Evolutionary conservation across 176 grass and related monocot genomes (phyloP).

Genomic region (Hordeum marinum): DNA sequence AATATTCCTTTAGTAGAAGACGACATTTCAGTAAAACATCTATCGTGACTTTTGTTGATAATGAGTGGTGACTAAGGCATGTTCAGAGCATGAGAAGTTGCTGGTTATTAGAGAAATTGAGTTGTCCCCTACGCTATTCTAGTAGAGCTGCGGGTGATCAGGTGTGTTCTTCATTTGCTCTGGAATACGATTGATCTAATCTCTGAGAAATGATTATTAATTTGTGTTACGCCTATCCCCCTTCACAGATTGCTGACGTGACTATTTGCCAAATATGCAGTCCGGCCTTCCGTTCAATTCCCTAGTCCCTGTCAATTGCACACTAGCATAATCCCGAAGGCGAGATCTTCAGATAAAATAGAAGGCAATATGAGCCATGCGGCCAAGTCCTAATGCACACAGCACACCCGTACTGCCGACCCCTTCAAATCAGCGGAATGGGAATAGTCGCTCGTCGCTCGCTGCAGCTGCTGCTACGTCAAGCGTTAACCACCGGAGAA

Average conservation of each 20-base stretch:
- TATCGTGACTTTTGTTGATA: too few species aligned
- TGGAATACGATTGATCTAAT: too few species aligned
- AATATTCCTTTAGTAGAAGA: too few species aligned
- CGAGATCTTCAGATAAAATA: neutral
- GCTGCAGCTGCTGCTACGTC: neutral
- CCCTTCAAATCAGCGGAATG: neutral
- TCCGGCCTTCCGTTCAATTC: neutral
- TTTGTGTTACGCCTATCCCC: neutral
- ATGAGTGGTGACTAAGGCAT: too few species aligned
- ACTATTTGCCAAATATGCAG: neutral
- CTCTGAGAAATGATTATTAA: neutral
- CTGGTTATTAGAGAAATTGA: too few species aligned
- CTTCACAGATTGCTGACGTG: neutral
- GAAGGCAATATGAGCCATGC: neutral
- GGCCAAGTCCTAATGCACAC: neutral
- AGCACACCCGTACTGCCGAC: neutral
- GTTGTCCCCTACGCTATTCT: too few species aligned
- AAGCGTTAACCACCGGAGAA: neutral
- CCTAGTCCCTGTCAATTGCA: neutral
- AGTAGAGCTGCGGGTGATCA: too few species aligned
- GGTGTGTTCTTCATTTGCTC: too few species aligned
- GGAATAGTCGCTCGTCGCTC: neutral
- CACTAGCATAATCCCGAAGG: neutral
- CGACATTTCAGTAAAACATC: too few species aligned
- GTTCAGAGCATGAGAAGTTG: too few species aligned